Evolutionary conservation across 2,329 filamentous ascomycete species (phyloP).

Genomic region (Sarocladium brachiariae): DNA sequence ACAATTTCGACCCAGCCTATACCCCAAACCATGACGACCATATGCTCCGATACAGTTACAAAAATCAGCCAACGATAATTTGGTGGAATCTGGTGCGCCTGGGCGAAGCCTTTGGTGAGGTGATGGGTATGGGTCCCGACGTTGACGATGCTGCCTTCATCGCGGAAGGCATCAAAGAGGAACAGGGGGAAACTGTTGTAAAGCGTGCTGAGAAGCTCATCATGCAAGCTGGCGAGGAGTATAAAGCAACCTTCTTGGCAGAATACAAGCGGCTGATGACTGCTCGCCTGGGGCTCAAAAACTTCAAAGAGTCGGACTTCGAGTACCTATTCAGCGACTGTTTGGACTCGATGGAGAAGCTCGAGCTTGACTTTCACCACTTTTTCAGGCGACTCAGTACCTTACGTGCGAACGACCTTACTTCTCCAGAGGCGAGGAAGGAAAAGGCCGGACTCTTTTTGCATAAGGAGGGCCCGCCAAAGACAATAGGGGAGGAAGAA

Average conservation of each 20-base stretch:
- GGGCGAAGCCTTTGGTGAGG: constrained; percentile 80
- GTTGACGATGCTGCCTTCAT: constrained; percentile 70
- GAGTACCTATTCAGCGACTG: constrained; percentile 73
- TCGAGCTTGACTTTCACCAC: constrained; percentile 89
- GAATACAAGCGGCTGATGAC: constrained; percentile 88
- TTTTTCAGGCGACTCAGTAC: constrained; percentile 77
- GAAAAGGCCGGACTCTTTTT: constrained; percentile 69
- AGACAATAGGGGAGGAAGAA: constrained; percentile 51
- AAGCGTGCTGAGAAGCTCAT: constrained; percentile 80
- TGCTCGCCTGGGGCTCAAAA: constrained; percentile 67
- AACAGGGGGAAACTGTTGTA: constrained; percentile 59
- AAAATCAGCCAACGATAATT: constrained; percentile 90
- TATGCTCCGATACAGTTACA: constrained; percentile 81
- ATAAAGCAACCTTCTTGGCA: constrained; percentile 75
- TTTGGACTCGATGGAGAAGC: constrained; percentile 71
- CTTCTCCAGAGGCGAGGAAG: constrained; percentile 55
- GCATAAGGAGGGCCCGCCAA: constrained; percentile 62
- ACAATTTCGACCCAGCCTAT: constrained; percentile 90
- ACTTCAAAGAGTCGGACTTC: constrained; percentile 66
- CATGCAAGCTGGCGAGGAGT: constrained; percentile 74
- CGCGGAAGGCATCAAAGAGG: constrained; percentile 57
- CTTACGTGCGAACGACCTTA: constrained; percentile 55
- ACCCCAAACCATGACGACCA: constrained; percentile 96
- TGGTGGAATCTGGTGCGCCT: constrained; percentile 98
- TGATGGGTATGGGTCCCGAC: constrained; percentile 68